Conservation (phyloP, 2,329 filamentous ascomycete species). For the Grosmannia huntii region DNA sequence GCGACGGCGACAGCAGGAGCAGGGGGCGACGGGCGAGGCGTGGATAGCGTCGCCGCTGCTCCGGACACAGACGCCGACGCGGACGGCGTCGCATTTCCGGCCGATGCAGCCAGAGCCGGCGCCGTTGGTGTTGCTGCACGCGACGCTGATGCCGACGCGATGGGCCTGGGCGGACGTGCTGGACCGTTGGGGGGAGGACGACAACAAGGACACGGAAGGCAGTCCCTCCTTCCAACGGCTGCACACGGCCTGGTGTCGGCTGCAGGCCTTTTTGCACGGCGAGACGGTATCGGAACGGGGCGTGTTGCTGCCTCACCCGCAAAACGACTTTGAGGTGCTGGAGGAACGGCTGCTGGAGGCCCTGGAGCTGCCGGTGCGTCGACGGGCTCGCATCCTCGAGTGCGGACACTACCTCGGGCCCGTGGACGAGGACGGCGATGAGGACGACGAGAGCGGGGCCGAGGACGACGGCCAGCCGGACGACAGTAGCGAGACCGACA, state of each 20-base stretch:
- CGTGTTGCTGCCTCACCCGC: slow-evolving; percentile 63
- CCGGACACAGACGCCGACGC: slow-evolving; percentile 39
- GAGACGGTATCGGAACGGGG: slow-evolving; percentile 64
- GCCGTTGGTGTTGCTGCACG: slow-evolving; percentile 68
- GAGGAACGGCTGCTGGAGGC: slow-evolving; percentile 67
- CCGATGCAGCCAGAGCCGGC: slow-evolving; percentile 31
- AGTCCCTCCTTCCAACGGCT: slow-evolving; percentile 18
- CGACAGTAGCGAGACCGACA: slow-evolving; percentile 32
- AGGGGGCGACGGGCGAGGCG: neutral
- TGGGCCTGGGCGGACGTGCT: slow-evolving; percentile 50
- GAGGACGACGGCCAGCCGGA: too few species aligned
- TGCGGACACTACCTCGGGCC: slow-evolving; percentile 65
- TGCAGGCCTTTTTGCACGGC: slow-evolving; percentile 49
- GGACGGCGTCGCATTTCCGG: slow-evolving; percentile 37
- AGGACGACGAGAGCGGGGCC: slow-evolving; percentile 23
- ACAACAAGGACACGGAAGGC: slow-evolving; percentile 23
- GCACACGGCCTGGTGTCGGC: slow-evolving; percentile 51
- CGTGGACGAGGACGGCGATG: slow-evolving; percentile 32
- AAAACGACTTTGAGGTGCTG: slow-evolving; percentile 67
- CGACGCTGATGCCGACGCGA: slow-evolving; percentile 59
- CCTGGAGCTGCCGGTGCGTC: slow-evolving; percentile 52
- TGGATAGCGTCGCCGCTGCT: neutral
- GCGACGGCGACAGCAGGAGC: slow-evolving; percentile 3
- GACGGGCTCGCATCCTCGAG: slow-evolving; percentile 56
- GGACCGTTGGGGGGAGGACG: slow-evolving; percentile 23